Conservation (phyloP, 78 protist genomes). For the Dictyostelium firmibasis region DNA sequence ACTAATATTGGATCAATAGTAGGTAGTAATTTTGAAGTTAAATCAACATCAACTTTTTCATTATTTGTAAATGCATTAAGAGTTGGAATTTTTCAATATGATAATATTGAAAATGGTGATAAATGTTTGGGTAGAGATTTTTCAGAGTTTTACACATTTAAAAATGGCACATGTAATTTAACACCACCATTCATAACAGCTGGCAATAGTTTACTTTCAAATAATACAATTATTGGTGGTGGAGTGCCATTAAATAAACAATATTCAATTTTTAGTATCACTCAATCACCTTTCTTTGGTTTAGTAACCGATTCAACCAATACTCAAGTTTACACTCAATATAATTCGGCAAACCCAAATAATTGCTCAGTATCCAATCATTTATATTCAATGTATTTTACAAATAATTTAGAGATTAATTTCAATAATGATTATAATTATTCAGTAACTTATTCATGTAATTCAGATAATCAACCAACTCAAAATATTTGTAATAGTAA, state of each 20-base stretch:
- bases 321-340: neutral
- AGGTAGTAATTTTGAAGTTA: neutral
- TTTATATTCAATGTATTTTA: neutral
- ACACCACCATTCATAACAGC: slow-evolving; percentile 6
- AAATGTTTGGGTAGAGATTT: neutral
- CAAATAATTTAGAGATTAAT: neutral
- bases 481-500: neutral
- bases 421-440: neutral
- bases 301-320: neutral
- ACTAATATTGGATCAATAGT: neutral
- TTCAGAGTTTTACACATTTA: neutral
- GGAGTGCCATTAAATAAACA: neutral
- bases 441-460: neutral
- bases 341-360: neutral
- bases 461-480: neutral
- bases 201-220: neutral
- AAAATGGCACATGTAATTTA: neutral
- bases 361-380: neutral
- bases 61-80: slow-evolving; percentile 5
- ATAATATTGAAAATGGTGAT: neutral
- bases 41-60: neutral
- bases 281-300: neutral
- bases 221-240: neutral
- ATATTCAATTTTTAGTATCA: neutral
- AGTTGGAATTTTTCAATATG: neutral